phyloP scores from a whole-genome alignment of 176 grass and related monocot species.

The Paspalum vaginatum region DNA sequence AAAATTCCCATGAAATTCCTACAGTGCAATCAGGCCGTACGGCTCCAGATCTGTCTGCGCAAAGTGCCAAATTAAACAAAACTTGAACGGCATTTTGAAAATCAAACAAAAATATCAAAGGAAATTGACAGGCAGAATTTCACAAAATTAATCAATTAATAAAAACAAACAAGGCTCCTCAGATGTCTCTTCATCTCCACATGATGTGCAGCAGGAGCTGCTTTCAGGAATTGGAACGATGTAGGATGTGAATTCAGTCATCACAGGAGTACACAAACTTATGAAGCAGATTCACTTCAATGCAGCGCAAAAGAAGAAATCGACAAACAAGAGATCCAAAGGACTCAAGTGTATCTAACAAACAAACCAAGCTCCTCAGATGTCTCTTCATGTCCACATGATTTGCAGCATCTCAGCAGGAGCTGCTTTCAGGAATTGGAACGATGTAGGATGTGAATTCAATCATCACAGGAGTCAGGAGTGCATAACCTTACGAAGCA shows the following conservation, averaged over 20 bases:
- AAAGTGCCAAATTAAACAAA: slow-evolving; percentile 15
- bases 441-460: slow-evolving; percentile 33
- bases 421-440: slow-evolving; percentile 54
- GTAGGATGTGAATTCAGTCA: slow-evolving; percentile 26
- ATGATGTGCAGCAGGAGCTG: slow-evolving; percentile 14
- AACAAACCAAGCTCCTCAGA: slow-evolving; percentile 28
- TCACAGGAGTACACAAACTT: slow-evolving; percentile 24
- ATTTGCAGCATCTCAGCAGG: slow-evolving; percentile 1
- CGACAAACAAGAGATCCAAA: background rate
- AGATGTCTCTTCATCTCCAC: slow-evolving; percentile 57
- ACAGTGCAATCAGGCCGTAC: background rate
- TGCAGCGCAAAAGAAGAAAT: background rate
- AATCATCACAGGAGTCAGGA: slow-evolving; percentile 44
- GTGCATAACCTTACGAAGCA: background rate
- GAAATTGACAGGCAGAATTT: background rate
- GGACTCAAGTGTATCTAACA: background rate
- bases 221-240: slow-evolving; percentile 63
- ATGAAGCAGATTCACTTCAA: background rate
- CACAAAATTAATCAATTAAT: background rate
- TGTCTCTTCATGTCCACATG: slow-evolving; percentile 49
- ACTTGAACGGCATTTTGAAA: background rate
- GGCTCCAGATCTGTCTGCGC: background rate
- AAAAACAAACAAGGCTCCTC: slow-evolving; percentile 26
- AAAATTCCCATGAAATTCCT: background rate
- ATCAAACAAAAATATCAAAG: background rate